phyloP scores from a whole-genome alignment of 768 basidiomycete genomes.

The Rhodosporidiobolus odoratus region DNA sequence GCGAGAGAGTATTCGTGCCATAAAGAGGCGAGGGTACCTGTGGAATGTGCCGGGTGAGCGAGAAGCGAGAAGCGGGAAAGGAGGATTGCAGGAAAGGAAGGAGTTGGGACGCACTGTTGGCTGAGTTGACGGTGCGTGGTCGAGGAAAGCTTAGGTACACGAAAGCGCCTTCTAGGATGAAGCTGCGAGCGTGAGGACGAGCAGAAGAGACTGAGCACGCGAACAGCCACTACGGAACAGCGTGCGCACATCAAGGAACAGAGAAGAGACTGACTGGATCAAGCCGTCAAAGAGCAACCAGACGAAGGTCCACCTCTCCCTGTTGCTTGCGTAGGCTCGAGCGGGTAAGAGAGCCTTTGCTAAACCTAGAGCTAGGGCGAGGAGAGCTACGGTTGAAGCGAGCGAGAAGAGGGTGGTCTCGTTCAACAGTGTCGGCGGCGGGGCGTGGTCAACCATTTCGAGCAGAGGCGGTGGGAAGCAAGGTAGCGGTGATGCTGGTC shows the following conservation, averaged over 20 bases:
- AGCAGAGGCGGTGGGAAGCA: not conserved
- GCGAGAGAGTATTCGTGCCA: conserved; percentile 54
- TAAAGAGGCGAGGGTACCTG: conserved; percentile 23
- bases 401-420: conserved; percentile 20
- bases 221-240: too few species aligned
- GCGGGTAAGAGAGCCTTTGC: not conserved
- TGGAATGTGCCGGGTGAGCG: not conserved
- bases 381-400: conserved; percentile 12
- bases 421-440: conserved; percentile 12
- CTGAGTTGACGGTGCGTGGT: conserved; percentile 21
- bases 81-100: not conserved
- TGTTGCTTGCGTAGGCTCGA: not conserved
- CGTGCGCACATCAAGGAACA: not conserved
- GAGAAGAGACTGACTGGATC: conserved; percentile 11
- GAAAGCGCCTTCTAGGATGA: conserved; percentile 22
- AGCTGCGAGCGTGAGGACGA: not conserved
- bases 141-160: conserved; percentile 10
- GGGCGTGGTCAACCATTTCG: not conserved
- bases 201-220: not conserved
- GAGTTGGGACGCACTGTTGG: not conserved
- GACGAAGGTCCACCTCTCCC: conserved; percentile 9
- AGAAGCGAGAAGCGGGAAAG: not conserved
- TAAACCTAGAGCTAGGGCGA: not conserved
- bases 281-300: conserved; percentile 22
- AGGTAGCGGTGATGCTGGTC: too few species aligned